A percentile compares a stretch with the other conserved stretches of the same genome.
phyloP scores from a whole-genome alignment of 176 grass and related monocot species.

The Poa annua region DNA sequence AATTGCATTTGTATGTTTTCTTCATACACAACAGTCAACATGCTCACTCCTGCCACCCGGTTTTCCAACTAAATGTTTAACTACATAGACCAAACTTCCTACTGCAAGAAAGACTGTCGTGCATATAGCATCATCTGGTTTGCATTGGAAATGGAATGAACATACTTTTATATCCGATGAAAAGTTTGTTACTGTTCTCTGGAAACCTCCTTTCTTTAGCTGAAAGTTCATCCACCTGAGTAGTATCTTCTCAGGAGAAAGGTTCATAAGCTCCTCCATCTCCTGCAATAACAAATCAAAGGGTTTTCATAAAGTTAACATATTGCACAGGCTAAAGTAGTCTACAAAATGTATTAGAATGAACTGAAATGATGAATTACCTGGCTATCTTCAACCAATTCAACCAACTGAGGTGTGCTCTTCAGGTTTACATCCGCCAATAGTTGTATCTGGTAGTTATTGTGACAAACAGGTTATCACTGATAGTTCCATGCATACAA shows the following conservation, averaged over 20 bases:
- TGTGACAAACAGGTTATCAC: conserved; percentile 31
- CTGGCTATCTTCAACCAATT: conserved; percentile 87
- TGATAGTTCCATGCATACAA: conserved; percentile 22
- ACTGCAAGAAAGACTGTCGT: not conserved
- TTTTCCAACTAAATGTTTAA: conserved; percentile 8
- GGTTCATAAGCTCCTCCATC: conserved; percentile 93
- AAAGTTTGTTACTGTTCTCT: conserved; percentile 75
- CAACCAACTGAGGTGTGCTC: conserved; percentile 92
- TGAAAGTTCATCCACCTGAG: conserved; percentile 99
- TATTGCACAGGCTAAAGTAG: not conserved
- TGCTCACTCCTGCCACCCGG: not conserved
- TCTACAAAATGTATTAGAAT: conserved; percentile 26
- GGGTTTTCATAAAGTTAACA: conserved; percentile 16
- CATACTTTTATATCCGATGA: conserved; percentile 96
- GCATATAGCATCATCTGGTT: conserved; percentile 1
- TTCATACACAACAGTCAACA: not conserved
- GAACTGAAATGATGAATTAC: conserved; percentile 41
- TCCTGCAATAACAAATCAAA: conserved; percentile 58
- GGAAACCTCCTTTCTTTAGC: conserved; percentile 86
- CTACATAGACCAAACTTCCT: not conserved
- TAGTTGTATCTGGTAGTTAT: conserved; percentile 85
- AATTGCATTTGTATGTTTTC: conserved; percentile 32
- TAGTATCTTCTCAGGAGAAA: conserved; percentile 96
- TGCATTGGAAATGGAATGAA: conserved; percentile 25
- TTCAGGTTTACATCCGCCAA: conserved; percentile 92